phyloP scores from a whole-genome alignment of 805 yeast species.

The Kluyveromyces lactis region DNA sequence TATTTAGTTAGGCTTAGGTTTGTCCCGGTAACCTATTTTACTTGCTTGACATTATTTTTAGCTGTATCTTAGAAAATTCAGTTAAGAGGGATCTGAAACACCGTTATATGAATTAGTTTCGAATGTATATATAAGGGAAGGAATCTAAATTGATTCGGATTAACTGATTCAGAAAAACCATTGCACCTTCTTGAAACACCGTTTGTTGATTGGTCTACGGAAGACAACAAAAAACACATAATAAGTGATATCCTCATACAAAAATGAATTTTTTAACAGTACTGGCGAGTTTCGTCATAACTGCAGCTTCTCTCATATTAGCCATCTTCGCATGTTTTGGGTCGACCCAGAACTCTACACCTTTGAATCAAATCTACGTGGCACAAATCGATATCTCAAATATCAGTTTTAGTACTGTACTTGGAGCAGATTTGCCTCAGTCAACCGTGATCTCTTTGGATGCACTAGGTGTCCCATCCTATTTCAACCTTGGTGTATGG shows the following conservation, averaged over 20 bases:
- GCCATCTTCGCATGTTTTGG: slow-evolving; percentile 47
- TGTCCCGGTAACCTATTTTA: too few relatives aligned
- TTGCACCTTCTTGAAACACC: too few relatives aligned
- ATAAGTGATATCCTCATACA: background rate
- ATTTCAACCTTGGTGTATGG: slow-evolving; percentile 50
- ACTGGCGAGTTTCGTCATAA: slow-evolving; percentile 21
- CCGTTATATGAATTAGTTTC: too few relatives aligned
- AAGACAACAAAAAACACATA: too few relatives aligned
- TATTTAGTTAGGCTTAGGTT: too few relatives aligned
- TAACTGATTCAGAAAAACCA: too few relatives aligned
- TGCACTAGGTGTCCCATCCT: slow-evolving; percentile 35
- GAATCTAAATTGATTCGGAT: too few relatives aligned
- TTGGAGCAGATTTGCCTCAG: slow-evolving; percentile 11
- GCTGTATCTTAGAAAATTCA: too few relatives aligned
- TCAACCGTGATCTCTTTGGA: slow-evolving; percentile 7
- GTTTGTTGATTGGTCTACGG: too few relatives aligned
- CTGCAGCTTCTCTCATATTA: slow-evolving; percentile 39
- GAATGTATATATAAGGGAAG: too few relatives aligned
- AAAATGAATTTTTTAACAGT: slow-evolving; percentile 18
- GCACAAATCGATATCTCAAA: slow-evolving; percentile 39
- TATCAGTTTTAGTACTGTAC: slow-evolving; percentile 13
- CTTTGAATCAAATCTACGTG: slow-evolving; percentile 38
- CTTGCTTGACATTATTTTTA: too few relatives aligned
- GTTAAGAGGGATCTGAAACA: too few relatives aligned
- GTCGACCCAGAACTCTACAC: slow-evolving; percentile 34